phyloP scores from a whole-genome alignment of 805 yeast genomes.

The Saccharomycopsis sp. region DNA sequence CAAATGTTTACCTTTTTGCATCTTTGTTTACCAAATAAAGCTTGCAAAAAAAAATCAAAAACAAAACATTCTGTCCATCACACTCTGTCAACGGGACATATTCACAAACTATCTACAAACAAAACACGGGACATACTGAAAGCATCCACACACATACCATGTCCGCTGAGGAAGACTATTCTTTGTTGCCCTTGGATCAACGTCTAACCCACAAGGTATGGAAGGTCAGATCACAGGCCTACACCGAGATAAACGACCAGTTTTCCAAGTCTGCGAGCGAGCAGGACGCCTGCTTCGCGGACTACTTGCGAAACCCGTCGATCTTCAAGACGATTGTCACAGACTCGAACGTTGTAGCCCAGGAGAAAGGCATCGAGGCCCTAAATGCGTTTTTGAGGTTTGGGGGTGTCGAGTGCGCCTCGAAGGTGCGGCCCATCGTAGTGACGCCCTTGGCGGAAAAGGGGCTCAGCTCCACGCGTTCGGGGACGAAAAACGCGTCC shows the following conservation, averaged over 20 bases:
- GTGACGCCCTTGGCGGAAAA: conserved; percentile 64
- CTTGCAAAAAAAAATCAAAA: no score
- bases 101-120: no score
- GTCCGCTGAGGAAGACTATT: conserved; percentile 50
- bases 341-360: conserved; percentile 86
- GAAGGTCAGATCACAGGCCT: conserved; percentile 80
- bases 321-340: conserved; percentile 49
- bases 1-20: no score
- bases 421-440: conserved; percentile 36
- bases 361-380: conserved; percentile 67
- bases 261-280: conserved; percentile 50
- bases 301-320: conserved; percentile 46
- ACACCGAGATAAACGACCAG: conserved; percentile 50
- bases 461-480: conserved; percentile 67
- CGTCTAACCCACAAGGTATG: conserved; percentile 64
- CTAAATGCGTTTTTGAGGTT: conserved; percentile 47
- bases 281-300: conserved; percentile 45
- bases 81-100: no score
- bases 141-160: no score
- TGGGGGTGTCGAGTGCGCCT: conserved; percentile 42
- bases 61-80: no score
- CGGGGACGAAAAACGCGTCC: conserved; percentile 62
- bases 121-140: no score
- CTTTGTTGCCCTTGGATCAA: conserved; percentile 56
- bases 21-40: no score